These are phyloP conservation scores for Leccinum insigne DNA, from an alignment of 1,284 basidiomycete genomes.

Conservation along the genomic window DNA sequence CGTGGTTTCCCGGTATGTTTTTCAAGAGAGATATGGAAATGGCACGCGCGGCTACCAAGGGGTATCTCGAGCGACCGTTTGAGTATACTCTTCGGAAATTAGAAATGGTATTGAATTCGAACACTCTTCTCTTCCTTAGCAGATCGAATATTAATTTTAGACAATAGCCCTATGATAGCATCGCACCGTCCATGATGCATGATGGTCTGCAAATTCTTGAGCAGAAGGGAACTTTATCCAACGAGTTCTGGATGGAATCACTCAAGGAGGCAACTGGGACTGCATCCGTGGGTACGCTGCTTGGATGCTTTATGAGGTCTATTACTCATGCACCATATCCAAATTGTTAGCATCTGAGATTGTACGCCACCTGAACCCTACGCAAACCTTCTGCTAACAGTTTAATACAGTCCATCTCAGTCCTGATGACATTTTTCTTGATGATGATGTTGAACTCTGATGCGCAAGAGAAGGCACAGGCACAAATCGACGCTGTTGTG, in stretches of 20 bases:
- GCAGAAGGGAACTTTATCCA: neutral
- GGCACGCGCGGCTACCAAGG: neutral
- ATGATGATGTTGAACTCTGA: neutral
- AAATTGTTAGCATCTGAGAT: neutral
- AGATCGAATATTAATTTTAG: neutral
- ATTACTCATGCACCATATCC: neutral
- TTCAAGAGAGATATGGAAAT: slow-evolving; percentile 18
- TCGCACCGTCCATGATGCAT: neutral
- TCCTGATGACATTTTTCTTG: neutral
- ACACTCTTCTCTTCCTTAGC: neutral
- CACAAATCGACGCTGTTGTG: neutral
- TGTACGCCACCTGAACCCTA: neutral
- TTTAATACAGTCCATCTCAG: neutral
- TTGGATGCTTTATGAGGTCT: neutral
- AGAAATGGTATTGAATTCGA: neutral
- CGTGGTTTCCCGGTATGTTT: slow-evolving; percentile 27
- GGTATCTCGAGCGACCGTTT: neutral
- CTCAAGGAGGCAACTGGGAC: neutral
- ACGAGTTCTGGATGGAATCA: neutral
- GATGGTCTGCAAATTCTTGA: neutral
- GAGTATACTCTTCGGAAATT: slow-evolving; percentile 8
- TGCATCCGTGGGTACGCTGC: neutral
- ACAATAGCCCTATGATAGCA: neutral
- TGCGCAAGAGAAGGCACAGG: neutral
- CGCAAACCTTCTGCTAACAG: neutral